Percentiles rank a stretch among this genome's conserved stretches.
Evolutionary conservation across 768 basidiomycete genomes (phyloP).

Genomic region (Suillus plorans): DNA sequence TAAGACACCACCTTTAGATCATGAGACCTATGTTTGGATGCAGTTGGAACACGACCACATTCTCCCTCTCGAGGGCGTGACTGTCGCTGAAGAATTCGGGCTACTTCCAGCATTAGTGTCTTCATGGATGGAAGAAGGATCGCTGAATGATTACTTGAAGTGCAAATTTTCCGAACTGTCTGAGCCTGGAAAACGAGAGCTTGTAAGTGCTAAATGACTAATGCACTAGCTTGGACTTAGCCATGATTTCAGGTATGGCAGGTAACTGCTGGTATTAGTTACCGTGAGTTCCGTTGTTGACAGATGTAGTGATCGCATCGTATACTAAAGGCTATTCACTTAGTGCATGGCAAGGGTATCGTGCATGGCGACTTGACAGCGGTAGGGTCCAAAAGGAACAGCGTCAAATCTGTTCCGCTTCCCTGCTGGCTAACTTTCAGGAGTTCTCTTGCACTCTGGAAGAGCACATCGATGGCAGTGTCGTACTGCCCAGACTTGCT

Average conservation of each 20-base stretch:
- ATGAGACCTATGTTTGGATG: constrained; percentile 33
- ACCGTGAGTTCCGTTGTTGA: constrained; percentile 10
- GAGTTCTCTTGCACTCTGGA: no score
- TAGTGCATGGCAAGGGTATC: constrained; percentile 24
- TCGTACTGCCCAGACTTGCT: no score
- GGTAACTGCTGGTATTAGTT: constrained; percentile 19
- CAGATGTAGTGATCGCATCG: neutral
- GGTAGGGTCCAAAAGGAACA: no score
- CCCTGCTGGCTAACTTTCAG: no score
- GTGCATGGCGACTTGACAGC: constrained; percentile 48
- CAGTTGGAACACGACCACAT: constrained; percentile 31
- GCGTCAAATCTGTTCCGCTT: no score
- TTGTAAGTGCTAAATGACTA: neutral
- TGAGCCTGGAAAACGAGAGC: neutral
- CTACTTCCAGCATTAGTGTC: constrained; percentile 20
- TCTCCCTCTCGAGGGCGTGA: constrained; percentile 28
- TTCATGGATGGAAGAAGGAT: constrained; percentile 28
- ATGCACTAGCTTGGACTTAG: neutral
- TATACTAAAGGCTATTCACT: neutral
- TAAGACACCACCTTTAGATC: no score
- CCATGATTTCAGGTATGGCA: constrained; percentile 4
- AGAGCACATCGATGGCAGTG: no score
- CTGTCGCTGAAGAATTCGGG: constrained; percentile 11
- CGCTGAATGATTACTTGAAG: constrained; percentile 16
- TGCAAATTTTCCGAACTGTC: neutral